Evolutionary conservation across 805 yeast species (phyloP).

Genomic region (Priceomyces fermenticarens): DNA sequence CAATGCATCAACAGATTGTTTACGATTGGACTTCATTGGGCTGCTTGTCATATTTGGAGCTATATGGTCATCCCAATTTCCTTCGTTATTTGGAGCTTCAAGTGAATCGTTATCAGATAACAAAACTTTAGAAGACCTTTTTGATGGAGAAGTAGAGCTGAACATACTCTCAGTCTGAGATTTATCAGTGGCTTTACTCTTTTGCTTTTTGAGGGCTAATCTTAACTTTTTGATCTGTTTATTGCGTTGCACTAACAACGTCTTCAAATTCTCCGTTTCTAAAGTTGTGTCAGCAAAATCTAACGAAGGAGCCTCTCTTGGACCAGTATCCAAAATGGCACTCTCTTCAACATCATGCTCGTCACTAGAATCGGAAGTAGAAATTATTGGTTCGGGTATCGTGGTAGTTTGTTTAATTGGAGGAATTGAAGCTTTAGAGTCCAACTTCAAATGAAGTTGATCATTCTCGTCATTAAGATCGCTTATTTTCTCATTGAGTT

Average conservation of each 20-base stretch:
- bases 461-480: constrained; percentile 72
- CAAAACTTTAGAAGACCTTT: constrained; percentile 31
- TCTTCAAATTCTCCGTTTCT: constrained; percentile 63
- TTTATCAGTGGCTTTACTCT: constrained; percentile 17
- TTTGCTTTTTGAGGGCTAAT: constrained; percentile 40
- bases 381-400: background rate
- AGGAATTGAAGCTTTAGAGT: background rate
- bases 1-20: background rate
- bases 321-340: constrained; percentile 26
- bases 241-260: constrained; percentile 64
- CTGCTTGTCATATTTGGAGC: constrained; percentile 21
- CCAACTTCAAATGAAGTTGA: constrained; percentile 42
- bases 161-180: background rate
- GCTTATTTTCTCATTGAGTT: constrained; percentile 49
- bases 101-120: constrained; percentile 24
- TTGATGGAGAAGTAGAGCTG: constrained; percentile 27
- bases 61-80: constrained; percentile 39
- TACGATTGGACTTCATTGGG: constrained; percentile 16
- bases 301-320: constrained; percentile 18
- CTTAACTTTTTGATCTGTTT: constrained; percentile 60
- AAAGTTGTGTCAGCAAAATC: constrained; percentile 45
- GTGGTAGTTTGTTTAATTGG: too few relatives aligned
- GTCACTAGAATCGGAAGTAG: constrained; percentile 15
- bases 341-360: constrained; percentile 35
- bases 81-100: constrained; percentile 17